Percentiles rank a stretch among this genome's conserved stretches.
Conservation (phyloP, 1,284 basidiomycete genomes). For the Leccinum fuscescens region DNA sequence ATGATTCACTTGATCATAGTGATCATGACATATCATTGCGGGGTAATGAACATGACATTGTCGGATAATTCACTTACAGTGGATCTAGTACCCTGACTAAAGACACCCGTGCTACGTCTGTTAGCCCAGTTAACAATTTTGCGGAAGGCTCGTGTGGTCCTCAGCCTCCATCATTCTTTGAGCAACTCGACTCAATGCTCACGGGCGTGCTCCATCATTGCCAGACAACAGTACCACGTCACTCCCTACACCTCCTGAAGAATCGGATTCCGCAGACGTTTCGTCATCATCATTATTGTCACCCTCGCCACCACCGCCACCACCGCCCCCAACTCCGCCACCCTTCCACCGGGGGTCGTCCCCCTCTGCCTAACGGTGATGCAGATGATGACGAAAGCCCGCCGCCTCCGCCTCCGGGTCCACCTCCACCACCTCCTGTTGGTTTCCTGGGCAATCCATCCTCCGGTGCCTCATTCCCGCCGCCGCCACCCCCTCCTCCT, state of each 20-base stretch:
- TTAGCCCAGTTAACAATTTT: constrained; percentile 45
- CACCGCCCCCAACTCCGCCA: constrained; percentile 32
- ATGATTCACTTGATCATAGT: constrained; percentile 43
- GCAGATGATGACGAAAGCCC: constrained; percentile 25
- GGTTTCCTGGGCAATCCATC: constrained; percentile 24
- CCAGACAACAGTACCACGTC: constrained; percentile 19
- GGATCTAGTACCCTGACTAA: constrained; percentile 44
- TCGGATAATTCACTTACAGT: constrained; percentile 49
- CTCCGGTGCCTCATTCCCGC: constrained; percentile 42
- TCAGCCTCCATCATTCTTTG: constrained; percentile 51
- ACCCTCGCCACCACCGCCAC: constrained; percentile 33
- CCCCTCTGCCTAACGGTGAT: constrained; percentile 36
- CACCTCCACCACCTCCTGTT: constrained; percentile 33
- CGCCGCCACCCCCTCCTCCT: constrained; percentile 46
- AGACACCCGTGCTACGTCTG: constrained; percentile 55
- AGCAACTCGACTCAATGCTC: constrained; percentile 47
- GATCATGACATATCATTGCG: constrained; percentile 38
- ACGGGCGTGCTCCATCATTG: constrained; percentile 32
- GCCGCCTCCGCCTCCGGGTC: constrained; percentile 32
- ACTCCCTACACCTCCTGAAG: constrained; percentile 41
- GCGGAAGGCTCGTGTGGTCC: constrained; percentile 34
- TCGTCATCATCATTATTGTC: constrained; percentile 32
- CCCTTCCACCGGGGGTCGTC: constrained; percentile 13
- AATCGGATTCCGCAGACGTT: constrained; percentile 24
- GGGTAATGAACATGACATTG: constrained; percentile 50